A percentile compares a stretch with the other conserved stretches of the same genome.
These are phyloP conservation scores for Cyclospora cayetanensis DNA, from an alignment of 169 alveolate genomes.

Conservation along the genomic window DNA sequence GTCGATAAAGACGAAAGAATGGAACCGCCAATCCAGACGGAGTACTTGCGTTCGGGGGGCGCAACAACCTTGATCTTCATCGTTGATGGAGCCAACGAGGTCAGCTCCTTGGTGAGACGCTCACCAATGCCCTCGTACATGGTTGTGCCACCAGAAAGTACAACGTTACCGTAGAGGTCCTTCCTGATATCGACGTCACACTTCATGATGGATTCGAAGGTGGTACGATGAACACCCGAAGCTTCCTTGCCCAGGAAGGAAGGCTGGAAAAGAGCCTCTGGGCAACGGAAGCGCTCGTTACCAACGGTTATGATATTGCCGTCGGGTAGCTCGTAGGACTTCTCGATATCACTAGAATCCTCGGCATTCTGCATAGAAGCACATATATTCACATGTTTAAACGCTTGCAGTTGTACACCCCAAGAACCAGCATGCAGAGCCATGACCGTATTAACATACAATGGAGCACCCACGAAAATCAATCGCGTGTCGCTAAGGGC, in stretches of 20 bases:
- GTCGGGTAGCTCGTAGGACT: constrained; percentile 98
- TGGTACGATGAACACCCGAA: constrained; percentile 95
- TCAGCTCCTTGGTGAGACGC: constrained; percentile 96
- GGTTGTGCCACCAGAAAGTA: constrained; percentile 98
- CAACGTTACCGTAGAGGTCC: constrained; percentile 95
- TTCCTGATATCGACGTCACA: constrained; percentile 97
- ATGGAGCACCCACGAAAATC: too few relatives aligned
- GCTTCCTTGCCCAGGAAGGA: constrained; percentile 85
- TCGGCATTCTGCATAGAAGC: constrained; percentile 78
- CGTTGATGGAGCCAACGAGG: constrained; percentile 96
- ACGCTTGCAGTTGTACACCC: not conserved
- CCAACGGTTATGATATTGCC: constrained; percentile 96
- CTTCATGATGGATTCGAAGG: constrained; percentile 96
- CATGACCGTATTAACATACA: too few relatives aligned
- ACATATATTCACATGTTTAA: not conserved
- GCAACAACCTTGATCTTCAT: constrained; percentile 97
- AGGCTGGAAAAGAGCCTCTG: constrained; percentile 99
- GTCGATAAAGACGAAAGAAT: constrained; percentile 95
- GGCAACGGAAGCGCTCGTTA: constrained; percentile 97
- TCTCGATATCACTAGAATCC: constrained; percentile 92
- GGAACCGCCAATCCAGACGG: constrained; percentile 99
- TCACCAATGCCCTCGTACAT: constrained; percentile 97
- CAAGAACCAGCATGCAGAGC: too few relatives aligned
- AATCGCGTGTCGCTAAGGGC: too few relatives aligned
- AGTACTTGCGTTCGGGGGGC: constrained; percentile 98